Evolutionary conservation across 495 filamentous ascomycete species (phyloP).

Genomic region (Podospora bellae-mahoneyi): DNA sequence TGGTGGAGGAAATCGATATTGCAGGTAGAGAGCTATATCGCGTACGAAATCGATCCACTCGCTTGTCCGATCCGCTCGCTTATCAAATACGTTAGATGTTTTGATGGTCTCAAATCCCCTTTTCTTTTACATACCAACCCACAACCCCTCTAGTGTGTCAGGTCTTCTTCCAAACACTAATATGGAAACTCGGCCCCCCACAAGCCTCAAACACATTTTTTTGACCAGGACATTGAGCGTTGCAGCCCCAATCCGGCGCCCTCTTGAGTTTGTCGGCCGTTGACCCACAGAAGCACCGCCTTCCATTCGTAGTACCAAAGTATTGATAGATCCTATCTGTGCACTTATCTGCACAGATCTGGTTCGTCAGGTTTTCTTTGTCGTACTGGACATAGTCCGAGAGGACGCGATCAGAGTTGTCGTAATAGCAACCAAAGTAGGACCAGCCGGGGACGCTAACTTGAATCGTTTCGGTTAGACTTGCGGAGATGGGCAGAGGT

Average conservation of each 20-base stretch:
- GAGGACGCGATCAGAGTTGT: neutral
- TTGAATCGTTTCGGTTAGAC: neutral
- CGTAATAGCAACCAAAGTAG: conserved; percentile 4
- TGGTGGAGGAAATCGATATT: too few species aligned
- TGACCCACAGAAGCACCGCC: conserved; percentile 3
- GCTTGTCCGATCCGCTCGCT: too few species aligned
- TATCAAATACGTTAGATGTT: too few species aligned
- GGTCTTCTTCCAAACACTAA: conserved; percentile 7
- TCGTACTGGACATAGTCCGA: neutral
- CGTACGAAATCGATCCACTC: too few species aligned
- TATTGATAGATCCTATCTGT: neutral
- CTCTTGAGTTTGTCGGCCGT: neutral
- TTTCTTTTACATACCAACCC: neutral
- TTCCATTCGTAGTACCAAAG: neutral
- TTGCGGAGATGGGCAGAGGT: neutral
- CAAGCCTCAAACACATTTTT: conserved; percentile 6
- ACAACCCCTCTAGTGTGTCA: neutral
- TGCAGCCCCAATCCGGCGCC: conserved; percentile 9
- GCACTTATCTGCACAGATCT: conserved; percentile 6
- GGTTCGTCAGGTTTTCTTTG: conserved; percentile 8
- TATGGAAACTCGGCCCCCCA: neutral
- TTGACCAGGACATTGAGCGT: conserved; percentile 5
- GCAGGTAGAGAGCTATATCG: too few species aligned
- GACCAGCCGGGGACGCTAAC: conserved; percentile 7
- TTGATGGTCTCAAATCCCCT: too few species aligned